A percentile compares a stretch with the other conserved stretches of the same genome.
These are phyloP conservation scores for Lachnum nothofagi DNA, from an alignment of 2,329 filamentous ascomycete genomes.

Conservation along the genomic window DNA sequence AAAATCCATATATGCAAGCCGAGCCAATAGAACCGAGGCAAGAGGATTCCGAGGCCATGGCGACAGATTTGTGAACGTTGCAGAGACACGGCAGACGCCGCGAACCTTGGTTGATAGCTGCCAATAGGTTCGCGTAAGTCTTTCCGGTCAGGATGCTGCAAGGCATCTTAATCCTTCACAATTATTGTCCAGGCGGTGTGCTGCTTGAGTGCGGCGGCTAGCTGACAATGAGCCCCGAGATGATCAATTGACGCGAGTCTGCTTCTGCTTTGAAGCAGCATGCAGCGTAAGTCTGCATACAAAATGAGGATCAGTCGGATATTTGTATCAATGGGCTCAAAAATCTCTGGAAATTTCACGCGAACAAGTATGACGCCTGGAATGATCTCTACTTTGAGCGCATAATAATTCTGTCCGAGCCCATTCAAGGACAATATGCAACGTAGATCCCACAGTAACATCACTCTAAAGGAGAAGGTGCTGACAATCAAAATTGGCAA, in stretches of 20 bases:
- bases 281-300: no score
- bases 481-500: no score
- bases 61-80: background rate
- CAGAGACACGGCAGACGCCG: background rate
- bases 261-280: no score
- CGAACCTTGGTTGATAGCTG: background rate
- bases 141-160: background rate
- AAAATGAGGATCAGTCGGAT: no score
- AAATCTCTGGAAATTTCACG: no score
- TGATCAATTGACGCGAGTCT: background rate
- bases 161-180: background rate
- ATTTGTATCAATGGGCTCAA: no score
- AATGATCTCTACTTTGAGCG: no score
- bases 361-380: no score
- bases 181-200: background rate
- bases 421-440: no score
- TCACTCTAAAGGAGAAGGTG: no score
- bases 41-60: background rate
- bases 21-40: background rate
- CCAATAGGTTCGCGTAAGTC: background rate
- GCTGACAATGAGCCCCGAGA: background rate
- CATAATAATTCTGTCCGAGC: no score
- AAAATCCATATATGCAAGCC: background rate
- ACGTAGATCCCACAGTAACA: no score
- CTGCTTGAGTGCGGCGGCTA: background rate